Conservation (phyloP, 208 protist species). For the Trichomonas gallinae region DNA sequence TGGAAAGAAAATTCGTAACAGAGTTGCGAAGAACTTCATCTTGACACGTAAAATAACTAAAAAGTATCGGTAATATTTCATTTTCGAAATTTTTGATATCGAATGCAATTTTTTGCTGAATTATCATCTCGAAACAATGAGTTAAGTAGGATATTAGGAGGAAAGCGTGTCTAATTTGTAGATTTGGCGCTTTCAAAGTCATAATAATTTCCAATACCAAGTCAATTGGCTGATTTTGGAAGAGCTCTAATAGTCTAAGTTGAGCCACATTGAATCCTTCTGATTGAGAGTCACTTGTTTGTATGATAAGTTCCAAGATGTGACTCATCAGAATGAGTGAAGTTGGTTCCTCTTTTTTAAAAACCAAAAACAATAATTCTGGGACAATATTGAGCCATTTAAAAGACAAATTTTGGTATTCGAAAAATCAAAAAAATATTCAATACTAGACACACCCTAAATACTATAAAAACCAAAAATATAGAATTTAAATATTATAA, state of each 20-base stretch:
- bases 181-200: neutral
- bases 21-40: neutral
- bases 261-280: neutral
- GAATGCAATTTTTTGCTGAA: neutral
- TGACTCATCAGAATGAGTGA: no score
- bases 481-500: no score
- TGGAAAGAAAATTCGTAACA: neutral
- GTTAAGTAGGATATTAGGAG: neutral
- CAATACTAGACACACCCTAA: no score
- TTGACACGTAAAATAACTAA: neutral
- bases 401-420: no score
- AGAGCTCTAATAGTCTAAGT: neutral
- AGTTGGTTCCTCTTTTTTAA: no score
- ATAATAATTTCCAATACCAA: neutral
- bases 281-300: neutral
- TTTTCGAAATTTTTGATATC: neutral
- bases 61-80: neutral
- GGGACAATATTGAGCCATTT: no score
- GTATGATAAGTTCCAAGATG: neutral
- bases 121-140: neutral
- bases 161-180: neutral
- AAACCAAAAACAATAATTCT: no score
- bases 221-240: neutral
- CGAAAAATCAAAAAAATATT: no score
- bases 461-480: no score